Evolutionary conservation across 805 yeast species (phyloP).

Genomic region (Candida peoriensis): DNA sequence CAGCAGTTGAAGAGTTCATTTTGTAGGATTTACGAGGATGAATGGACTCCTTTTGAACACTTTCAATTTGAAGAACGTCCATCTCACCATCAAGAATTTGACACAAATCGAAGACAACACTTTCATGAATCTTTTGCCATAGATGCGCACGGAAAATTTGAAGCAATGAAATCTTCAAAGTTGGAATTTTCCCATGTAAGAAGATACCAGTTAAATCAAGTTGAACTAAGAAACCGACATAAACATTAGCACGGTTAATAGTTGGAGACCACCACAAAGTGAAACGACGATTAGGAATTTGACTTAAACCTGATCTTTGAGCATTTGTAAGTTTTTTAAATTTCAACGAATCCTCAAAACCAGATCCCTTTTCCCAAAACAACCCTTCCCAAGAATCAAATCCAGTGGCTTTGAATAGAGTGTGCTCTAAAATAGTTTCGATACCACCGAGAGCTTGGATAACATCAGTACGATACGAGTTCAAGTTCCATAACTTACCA

Average conservation of each 20-base stretch:
- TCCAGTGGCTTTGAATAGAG: slow-evolving; percentile 94
- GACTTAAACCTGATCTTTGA: slow-evolving; percentile 94
- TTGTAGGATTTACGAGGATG: slow-evolving; percentile 97
- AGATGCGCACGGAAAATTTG: slow-evolving; percentile 97
- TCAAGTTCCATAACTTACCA: slow-evolving; percentile 92
- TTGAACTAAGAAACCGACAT: slow-evolving; percentile 95
- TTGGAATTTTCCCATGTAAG: slow-evolving; percentile 96
- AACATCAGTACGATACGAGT: slow-evolving; percentile 90
- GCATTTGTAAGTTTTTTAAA: slow-evolving; percentile 95
- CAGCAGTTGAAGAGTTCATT: slow-evolving; percentile 96
- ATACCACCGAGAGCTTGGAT: slow-evolving; percentile 97
- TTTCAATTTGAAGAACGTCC: slow-evolving; percentile 75
- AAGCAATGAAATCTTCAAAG: slow-evolving; percentile 88
- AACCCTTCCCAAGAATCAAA: slow-evolving; percentile 98
- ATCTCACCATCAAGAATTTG: slow-evolving; percentile 87
- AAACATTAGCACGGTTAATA: slow-evolving; percentile 94
- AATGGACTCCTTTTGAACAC: slow-evolving; percentile 84
- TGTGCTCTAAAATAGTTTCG: slow-evolving; percentile 92
- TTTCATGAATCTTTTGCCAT: slow-evolving; percentile 98
- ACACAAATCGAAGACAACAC: slow-evolving; percentile 87
- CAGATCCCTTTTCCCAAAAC: slow-evolving; percentile 97
- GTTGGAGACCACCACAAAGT: slow-evolving; percentile 99
- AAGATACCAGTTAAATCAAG: slow-evolving; percentile 95
- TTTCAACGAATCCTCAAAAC: slow-evolving; percentile 94
- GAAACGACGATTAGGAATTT: slow-evolving; percentile 94